phyloP scores from a whole-genome alignment of 441 rosid genomes.

The Sinapis alba region DNA sequence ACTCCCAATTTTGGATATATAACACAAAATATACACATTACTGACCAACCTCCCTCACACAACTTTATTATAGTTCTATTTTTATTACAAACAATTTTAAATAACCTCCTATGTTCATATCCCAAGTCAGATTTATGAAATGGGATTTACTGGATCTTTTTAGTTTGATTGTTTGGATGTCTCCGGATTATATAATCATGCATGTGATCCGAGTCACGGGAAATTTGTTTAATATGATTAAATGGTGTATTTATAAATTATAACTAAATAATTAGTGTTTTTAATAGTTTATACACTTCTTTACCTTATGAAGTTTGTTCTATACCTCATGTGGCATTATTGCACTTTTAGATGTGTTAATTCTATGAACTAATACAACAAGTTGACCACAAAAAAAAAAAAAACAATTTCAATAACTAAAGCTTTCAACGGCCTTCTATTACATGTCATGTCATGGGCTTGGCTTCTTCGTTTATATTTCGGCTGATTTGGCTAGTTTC shows the following conservation, averaged over 20 bases:
- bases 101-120: background rate
- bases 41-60: conserved; percentile 34
- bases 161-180: background rate
- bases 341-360: background rate
- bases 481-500: conserved; percentile 20
- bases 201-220: background rate
- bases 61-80: background rate
- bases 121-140: conserved; percentile 1
- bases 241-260: background rate
- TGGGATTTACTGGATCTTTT: background rate
- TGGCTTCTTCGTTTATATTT: conserved; percentile 26
- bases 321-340: background rate
- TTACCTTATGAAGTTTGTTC: background rate
- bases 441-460: conserved; percentile 17
- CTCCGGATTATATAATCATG: background rate
- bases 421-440: conserved; percentile 27
- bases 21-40: conserved; percentile 37
- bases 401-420: background rate
- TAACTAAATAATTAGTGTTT: background rate
- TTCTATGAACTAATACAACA: background rate
- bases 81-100: background rate
- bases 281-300: background rate
- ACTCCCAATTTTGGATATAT: conserved; percentile 59
- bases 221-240: background rate
- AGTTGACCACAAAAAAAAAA: background rate